Percentiles rank a stretch among this genome's conserved stretches.
phyloP scores from a whole-genome alignment of 768 basidiomycete species.

The Mycena venus region DNA sequence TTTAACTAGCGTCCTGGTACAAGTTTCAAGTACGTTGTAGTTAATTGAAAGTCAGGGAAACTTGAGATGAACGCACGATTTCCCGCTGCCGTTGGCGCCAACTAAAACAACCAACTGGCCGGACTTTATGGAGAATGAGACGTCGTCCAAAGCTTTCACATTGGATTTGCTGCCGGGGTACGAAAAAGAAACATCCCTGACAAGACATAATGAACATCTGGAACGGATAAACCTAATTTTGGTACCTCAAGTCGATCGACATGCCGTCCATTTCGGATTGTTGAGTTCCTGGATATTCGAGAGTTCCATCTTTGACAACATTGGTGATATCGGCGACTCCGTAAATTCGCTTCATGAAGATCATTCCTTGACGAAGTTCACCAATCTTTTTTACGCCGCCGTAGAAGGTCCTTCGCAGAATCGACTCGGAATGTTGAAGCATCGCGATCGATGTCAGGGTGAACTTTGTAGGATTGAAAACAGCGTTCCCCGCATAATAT shows the following conservation, averaged over 20 bases:
- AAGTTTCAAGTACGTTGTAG: too few species aligned
- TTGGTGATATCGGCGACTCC: constrained; percentile 36
- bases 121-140: constrained; percentile 59
- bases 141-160: constrained; percentile 49
- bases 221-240: neutral
- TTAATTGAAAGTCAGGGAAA: too few species aligned
- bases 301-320: constrained; percentile 41
- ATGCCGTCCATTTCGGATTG: constrained; percentile 38
- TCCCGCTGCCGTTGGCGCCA: constrained; percentile 69
- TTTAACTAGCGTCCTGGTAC: too few species aligned
- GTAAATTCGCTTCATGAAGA: constrained; percentile 50
- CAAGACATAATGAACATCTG: neutral
- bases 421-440: constrained; percentile 52
- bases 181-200: constrained; percentile 64
- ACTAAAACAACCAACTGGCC: constrained; percentile 70
- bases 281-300: constrained; percentile 39
- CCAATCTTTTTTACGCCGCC: constrained; percentile 33
- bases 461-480: constrained; percentile 49
- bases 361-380: constrained; percentile 39
- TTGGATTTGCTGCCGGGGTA: constrained; percentile 61
- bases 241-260: constrained; percentile 45
- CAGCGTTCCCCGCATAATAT: constrained; percentile 50
- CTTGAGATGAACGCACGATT: too few species aligned
- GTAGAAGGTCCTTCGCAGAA: constrained; percentile 43
- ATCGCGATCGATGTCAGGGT: constrained; percentile 56